Evolutionary conservation across 768 basidiomycete genomes (phyloP), one percentile per base, ranked within the genome.

Genomic region (Sarcomyxa edulis): DNA sequence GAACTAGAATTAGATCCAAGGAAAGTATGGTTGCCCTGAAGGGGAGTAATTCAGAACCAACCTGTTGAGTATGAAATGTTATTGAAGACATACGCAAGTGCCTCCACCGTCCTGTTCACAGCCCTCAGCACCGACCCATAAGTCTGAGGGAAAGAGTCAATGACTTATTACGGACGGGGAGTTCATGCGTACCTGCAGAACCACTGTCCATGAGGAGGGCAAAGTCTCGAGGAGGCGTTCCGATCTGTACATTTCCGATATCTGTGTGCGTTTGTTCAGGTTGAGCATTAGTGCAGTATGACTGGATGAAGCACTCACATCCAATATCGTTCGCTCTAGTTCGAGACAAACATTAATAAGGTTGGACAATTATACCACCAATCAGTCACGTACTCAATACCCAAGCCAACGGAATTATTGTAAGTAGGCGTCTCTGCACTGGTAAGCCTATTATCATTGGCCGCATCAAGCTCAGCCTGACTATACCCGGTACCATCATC

Each of bases 191-290:
- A n/a, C n/a, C n/a, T 7, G 81, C 77, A 10, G 75, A 78, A 18
- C 83, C 83, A 24, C 76, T 78, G 55, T 84, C 83, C 75, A 84
- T 78, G 14, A 84, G 63, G 37, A 85, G 54, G 19, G 61, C 52
- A 50, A 77, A 84, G 44, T 72, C 51, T 23, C 52, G 64, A 7
- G 76, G 69, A 15, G 82, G 82, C 1, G 78, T 82, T 12, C 84
- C 84, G 32, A 84, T 69, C 49, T 80, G 71, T 8, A 85, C 48
- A 8, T 66, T 72, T 7, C 77, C 72, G 26, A 79, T 54, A 48
- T 79, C n/a, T n/a, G n/a, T n/a, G n/a, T n/a, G n/a, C n/a, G n/a
- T n/a, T n/a, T n/a, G n/a, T n/a, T n/a, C n/a, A n/a, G n/a, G n/a
- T 3, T 1, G 6, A 4, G 35, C 11, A 37, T 8, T 14, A 16